Percentiles rank a stretch among this genome's conserved stretches.
These are phyloP conservation scores for Globisporangium nodosum DNA, from an alignment of 352 stramenopile species.

Conservation along the genomic window DNA sequence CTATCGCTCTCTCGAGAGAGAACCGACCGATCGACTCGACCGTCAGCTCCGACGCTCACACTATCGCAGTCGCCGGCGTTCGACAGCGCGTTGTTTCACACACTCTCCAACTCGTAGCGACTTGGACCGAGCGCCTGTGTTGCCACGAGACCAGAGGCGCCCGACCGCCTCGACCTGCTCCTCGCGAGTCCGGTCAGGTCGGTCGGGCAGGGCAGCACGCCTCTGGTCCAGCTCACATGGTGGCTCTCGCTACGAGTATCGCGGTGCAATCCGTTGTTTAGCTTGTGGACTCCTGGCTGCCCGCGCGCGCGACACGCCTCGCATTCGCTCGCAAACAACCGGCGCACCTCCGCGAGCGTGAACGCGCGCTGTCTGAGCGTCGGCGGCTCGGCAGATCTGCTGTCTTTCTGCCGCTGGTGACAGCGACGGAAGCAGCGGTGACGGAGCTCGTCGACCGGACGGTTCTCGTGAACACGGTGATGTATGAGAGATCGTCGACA, in stretches of 20 bases:
- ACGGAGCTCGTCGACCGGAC: neutral
- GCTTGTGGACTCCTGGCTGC: slow-evolving; percentile 24
- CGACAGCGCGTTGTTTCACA: neutral
- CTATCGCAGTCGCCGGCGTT: neutral
- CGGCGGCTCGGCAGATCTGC: neutral
- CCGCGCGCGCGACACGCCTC: neutral
- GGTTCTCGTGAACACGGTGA: neutral
- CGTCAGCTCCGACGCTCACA: neutral
- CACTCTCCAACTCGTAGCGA: slow-evolving; percentile 37
- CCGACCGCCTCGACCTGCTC: neutral
- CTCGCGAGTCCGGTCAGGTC: neutral
- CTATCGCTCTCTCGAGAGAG: too few species aligned
- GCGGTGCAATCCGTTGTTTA: slow-evolving; percentile 76
- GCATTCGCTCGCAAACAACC: slow-evolving; percentile 1
- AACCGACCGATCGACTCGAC: neutral
- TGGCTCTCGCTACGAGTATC: slow-evolving; percentile 54
- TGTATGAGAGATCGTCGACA: too few species aligned
- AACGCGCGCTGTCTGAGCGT: neutral
- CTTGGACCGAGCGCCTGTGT: slow-evolving; percentile 59
- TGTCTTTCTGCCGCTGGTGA: neutral
- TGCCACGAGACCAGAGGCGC: slow-evolving; percentile 76
- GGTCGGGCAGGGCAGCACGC: neutral
- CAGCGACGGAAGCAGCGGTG: neutral
- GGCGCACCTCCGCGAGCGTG: neutral
- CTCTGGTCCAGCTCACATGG: slow-evolving; percentile 84